Evolutionary conservation across 768 basidiomycete species (phyloP).

Genomic region (Gloeophyllum trabeum): DNA sequence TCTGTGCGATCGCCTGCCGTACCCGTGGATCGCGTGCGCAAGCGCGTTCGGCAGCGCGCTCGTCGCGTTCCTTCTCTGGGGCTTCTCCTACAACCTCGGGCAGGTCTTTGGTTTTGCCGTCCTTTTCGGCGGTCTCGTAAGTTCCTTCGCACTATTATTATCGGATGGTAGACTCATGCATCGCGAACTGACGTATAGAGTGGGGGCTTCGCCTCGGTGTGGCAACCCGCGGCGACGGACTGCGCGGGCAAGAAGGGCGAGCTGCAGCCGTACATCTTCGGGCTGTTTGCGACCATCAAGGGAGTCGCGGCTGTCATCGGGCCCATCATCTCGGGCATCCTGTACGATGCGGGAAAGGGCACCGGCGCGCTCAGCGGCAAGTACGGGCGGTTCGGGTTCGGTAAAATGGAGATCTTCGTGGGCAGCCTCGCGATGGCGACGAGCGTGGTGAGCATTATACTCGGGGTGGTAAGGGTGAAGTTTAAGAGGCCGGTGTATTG

Average conservation of each 20-base stretch:
- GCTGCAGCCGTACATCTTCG: constrained; percentile 9
- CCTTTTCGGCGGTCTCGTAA: constrained; percentile 13
- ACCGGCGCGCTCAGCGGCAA: not conserved
- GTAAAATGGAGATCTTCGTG: constrained; percentile 13
- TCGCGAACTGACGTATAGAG: too few relatives aligned
- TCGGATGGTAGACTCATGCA: too few relatives aligned
- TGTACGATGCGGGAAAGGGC: constrained; percentile 11
- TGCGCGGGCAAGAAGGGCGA: constrained; percentile 12
- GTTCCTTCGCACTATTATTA: too few relatives aligned
- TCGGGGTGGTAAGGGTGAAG: constrained; percentile 6
- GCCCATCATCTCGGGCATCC: constrained; percentile 11
- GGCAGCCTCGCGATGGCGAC: constrained; percentile 12
- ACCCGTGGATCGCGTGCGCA: constrained; percentile 12
- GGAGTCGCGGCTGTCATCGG: constrained; percentile 12
- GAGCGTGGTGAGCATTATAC: constrained; percentile 8
- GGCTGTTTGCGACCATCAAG: constrained; percentile 9
- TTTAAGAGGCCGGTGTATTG: not conserved
- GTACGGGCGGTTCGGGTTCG: constrained; percentile 12
- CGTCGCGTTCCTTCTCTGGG: constrained; percentile 13
- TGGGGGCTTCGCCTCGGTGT: constrained; percentile 12
- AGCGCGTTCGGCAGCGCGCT: constrained; percentile 9
- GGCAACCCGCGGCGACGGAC: constrained; percentile 9
- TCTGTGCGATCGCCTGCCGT: constrained; percentile 13
- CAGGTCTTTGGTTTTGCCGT: constrained; percentile 13
- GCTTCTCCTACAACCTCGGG: constrained; percentile 10